A percentile compares a stretch with the other conserved stretches of the same genome.
These are phyloP conservation scores for Starmerella potacharoeniae DNA, from an alignment of 805 yeast genomes.

Conservation along the genomic window DNA sequence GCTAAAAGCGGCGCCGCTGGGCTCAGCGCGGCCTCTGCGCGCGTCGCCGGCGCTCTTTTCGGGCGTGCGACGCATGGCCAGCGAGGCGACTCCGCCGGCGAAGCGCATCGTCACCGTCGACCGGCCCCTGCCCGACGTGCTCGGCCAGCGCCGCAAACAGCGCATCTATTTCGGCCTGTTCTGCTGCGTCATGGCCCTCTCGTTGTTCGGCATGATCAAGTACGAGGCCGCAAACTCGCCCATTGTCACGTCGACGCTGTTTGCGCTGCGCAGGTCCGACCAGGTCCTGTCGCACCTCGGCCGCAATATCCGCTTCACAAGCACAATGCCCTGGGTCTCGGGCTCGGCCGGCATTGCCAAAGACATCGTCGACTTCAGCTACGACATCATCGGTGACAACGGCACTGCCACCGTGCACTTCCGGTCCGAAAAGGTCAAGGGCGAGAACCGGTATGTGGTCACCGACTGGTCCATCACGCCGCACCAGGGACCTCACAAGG, in stretches of 20 bases:
- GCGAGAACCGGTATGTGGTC: slow-evolving; percentile 46
- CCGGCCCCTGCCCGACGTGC: slow-evolving; percentile 56
- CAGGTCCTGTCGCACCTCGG: slow-evolving; percentile 57
- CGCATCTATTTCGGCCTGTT: slow-evolving; percentile 47
- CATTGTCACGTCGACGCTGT: slow-evolving; percentile 72
- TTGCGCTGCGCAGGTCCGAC: slow-evolving; percentile 67
- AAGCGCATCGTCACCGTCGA: slow-evolving; percentile 44
- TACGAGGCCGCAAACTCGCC: slow-evolving; percentile 90
- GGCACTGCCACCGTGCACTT: slow-evolving; percentile 44
- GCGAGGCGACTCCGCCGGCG: background rate
- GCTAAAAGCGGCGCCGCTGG: background rate
- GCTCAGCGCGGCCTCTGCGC: background rate
- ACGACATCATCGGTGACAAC: slow-evolving; percentile 58
- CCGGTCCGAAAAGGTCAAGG: slow-evolving; percentile 57
- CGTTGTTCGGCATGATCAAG: slow-evolving; percentile 65
- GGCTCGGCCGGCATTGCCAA: slow-evolving; percentile 77
- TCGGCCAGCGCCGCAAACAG: slow-evolving; percentile 39
- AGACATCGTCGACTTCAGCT: slow-evolving; percentile 66
- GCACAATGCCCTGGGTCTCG: slow-evolving; percentile 76
- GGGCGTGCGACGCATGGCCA: background rate
- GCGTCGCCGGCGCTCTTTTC: background rate
- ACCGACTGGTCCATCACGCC: slow-evolving; percentile 51
- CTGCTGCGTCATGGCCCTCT: slow-evolving; percentile 40
- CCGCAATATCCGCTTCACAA: slow-evolving; percentile 58
- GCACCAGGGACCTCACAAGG: slow-evolving; percentile 31